Conservation (phyloP, 176 grass and related monocot genomes). For the Guadua angustifolia region DNA sequence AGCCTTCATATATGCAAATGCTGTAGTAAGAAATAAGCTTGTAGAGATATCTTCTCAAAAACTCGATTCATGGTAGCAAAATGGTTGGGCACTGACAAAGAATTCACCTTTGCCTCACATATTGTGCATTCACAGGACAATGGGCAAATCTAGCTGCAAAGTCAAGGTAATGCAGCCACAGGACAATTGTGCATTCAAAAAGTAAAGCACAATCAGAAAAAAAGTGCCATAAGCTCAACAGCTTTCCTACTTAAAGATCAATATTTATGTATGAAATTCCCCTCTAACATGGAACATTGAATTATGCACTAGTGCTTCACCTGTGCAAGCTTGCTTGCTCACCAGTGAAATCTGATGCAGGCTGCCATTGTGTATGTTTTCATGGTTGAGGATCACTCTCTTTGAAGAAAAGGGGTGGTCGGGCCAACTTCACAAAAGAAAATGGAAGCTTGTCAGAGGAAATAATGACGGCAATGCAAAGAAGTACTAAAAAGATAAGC, state of each 20-base stretch:
- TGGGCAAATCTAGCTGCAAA: background rate
- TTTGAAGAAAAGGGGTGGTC: conserved; percentile 75
- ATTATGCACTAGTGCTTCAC: conserved; percentile 41
- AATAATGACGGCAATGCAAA: background rate
- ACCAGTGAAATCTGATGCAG: conserved; percentile 77
- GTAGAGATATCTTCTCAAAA: too few relatives aligned
- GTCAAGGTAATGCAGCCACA: background rate
- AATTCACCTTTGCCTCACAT: too few relatives aligned
- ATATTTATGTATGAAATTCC: background rate
- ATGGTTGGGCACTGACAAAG: too few relatives aligned
- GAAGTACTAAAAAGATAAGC: background rate
- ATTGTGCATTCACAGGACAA: too few relatives aligned
- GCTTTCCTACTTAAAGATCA: background rate
- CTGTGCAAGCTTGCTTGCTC: conserved; percentile 69
- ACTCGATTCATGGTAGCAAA: too few relatives aligned
- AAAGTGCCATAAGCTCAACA: background rate
- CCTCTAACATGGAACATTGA: background rate
- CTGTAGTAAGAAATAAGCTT: too few relatives aligned
- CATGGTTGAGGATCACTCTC: conserved; percentile 88
- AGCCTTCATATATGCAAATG: too few relatives aligned
- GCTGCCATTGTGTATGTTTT: conserved; percentile 83
- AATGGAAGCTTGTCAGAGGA: conserved; percentile 4
- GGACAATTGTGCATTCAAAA: background rate
- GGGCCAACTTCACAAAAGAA: conserved; percentile 64
- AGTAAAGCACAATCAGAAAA: conserved; percentile 1